These are phyloP conservation scores for Candida koratica DNA, from an alignment of 805 yeast species.

Conservation along the genomic window DNA sequence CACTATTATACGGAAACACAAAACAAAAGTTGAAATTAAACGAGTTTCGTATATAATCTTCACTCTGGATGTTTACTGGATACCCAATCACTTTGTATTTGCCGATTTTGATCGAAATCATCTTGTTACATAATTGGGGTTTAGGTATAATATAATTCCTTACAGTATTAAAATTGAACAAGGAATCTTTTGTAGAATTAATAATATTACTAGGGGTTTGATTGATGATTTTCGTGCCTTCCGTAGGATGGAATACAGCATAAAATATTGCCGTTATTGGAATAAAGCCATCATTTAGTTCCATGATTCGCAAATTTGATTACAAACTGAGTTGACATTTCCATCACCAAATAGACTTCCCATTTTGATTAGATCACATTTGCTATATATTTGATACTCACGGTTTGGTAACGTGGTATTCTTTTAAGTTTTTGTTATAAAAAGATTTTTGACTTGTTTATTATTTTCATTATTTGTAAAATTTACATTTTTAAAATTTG, in stretches of 20 bases:
- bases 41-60: constrained; percentile 81
- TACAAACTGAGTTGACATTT: neutral
- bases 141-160: constrained; percentile 93
- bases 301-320: constrained; percentile 10
- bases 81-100: constrained; percentile 74
- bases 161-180: constrained; percentile 78
- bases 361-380: too few species aligned
- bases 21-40: constrained; percentile 92
- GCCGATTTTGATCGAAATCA: constrained; percentile 69
- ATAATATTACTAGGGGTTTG: constrained; percentile 84
- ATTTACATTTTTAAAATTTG: too few species aligned
- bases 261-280: constrained; percentile 89
- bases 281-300: constrained; percentile 58
- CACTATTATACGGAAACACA: constrained; percentile 79
- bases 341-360: too few species aligned
- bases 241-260: constrained; percentile 91
- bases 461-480: too few species aligned
- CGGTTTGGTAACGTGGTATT: too few species aligned
- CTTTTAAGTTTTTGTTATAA: too few species aligned
- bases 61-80: constrained; percentile 77
- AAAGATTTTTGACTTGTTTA: too few species aligned
- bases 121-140: constrained; percentile 79
- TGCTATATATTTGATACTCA: too few species aligned
- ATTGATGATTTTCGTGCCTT: constrained; percentile 86
- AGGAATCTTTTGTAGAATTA: constrained; percentile 22